phyloP scores from a whole-genome alignment of 1,284 basidiomycete species.

The Bjerkandera adusta region DNA sequence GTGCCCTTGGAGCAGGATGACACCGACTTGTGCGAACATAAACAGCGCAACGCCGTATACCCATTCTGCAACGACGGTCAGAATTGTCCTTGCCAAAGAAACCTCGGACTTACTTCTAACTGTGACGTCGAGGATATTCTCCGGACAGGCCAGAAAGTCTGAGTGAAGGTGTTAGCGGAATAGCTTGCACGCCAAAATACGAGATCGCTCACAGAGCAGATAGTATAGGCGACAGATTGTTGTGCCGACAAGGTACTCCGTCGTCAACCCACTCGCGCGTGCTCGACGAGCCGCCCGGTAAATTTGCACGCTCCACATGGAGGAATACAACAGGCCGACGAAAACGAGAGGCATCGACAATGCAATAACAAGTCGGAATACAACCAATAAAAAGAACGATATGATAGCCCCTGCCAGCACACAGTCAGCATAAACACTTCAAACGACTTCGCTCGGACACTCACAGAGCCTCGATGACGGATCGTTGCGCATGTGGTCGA shows the following conservation, averaged over 20 bases:
- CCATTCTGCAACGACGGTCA: conserved; percentile 49
- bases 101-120: conserved; percentile 49
- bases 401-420: conserved; percentile 55
- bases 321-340: conserved; percentile 70
- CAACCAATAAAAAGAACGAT: conserved; percentile 64
- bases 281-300: conserved; percentile 72
- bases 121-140: conserved; percentile 81
- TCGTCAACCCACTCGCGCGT: conserved; percentile 64
- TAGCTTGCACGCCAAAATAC: background rate
- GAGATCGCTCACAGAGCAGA: conserved; percentile 63
- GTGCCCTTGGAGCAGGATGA: conserved; percentile 74
- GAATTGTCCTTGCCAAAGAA: background rate
- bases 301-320: conserved; percentile 85
- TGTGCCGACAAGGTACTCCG: conserved; percentile 77
- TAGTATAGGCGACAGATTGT: conserved; percentile 70
- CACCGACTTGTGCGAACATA: conserved; percentile 59
- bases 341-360: conserved; percentile 71
- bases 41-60: conserved; percentile 61
- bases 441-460: conserved; percentile 19
- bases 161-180: background rate
- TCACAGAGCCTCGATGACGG: conserved; percentile 70
- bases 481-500: conserved; percentile 61
- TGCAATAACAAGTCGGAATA: conserved; percentile 72
- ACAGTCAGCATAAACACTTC: background rate
- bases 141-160: conserved; percentile 83